Conservation (phyloP, 176 grass and related monocot genomes). For the Musa troglodytarum region DNA sequence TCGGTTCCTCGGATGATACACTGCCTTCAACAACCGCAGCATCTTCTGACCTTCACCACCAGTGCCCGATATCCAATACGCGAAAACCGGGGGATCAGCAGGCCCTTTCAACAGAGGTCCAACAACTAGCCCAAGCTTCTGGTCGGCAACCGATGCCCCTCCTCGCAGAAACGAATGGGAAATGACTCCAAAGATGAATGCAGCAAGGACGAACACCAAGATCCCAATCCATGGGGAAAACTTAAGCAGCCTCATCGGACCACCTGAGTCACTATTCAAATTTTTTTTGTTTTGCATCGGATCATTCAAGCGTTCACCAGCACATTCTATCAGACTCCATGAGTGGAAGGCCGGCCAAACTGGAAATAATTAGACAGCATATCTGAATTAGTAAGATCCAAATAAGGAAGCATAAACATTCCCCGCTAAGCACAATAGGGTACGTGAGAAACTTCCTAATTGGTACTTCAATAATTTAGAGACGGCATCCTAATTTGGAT, state of each 20-base stretch:
- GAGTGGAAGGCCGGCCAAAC: not conserved
- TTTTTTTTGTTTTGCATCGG: not conserved
- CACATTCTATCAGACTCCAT: not conserved
- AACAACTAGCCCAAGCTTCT: not conserved
- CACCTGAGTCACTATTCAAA: not conserved
- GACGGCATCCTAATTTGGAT: too few species aligned
- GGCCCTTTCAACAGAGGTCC: not conserved
- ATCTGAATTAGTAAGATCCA: not conserved
- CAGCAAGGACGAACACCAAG: not conserved
- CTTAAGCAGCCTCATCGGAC: not conserved
- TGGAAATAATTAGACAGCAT: not conserved
- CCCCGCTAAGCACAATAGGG: not conserved
- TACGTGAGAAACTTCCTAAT: not conserved
- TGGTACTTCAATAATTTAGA: not conserved
- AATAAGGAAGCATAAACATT: not conserved
- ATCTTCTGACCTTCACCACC: slow-evolving; percentile 28
- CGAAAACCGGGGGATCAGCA: slow-evolving; percentile 24
- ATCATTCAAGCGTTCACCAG: not conserved
- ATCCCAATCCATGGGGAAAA: not conserved
- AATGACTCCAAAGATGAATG: not conserved
- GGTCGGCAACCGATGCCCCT: not conserved
- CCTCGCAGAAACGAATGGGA: slow-evolving; percentile 5
- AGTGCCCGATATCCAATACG: slow-evolving; percentile 59
- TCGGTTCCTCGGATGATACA: slow-evolving; percentile 52
- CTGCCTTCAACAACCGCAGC: slow-evolving; percentile 33